Evolutionary conservation across 371 early-diverging fungal genomes (phyloP).

Genomic region (Rhizopus arrhizus): DNA sequence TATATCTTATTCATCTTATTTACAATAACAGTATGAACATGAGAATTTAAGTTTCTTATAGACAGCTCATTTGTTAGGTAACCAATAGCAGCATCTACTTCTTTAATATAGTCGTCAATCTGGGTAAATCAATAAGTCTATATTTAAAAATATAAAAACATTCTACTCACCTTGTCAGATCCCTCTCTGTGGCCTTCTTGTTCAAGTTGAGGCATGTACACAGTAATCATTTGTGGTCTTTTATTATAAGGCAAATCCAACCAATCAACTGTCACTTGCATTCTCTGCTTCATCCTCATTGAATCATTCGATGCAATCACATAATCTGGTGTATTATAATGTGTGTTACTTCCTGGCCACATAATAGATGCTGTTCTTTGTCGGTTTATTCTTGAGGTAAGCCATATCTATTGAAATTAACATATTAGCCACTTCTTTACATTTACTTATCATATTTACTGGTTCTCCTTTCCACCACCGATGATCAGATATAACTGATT

Average conservation of each 20-base stretch:
- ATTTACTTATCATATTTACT: constrained; percentile 34
- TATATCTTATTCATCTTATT: not conserved
- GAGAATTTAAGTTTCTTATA: constrained; percentile 58
- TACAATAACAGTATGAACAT: constrained; percentile 77
- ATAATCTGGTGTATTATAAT: constrained; percentile 66
- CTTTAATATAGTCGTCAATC: constrained; percentile 62
- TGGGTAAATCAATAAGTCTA: constrained; percentile 8
- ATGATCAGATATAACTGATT: constrained; percentile 52
- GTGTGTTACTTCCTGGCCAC: constrained; percentile 88
- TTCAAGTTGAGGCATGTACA: constrained; percentile 87
- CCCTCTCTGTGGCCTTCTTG: constrained; percentile 79
- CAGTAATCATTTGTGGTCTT: constrained; percentile 76
- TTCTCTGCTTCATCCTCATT: constrained; percentile 56
- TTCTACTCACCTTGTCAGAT: constrained; percentile 58
- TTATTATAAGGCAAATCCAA: constrained; percentile 68
- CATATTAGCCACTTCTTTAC: not conserved
- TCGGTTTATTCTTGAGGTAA: constrained; percentile 74
- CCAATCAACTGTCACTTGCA: constrained; percentile 76
- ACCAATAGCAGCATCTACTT: constrained; percentile 72
- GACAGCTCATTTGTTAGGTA: constrained; percentile 61
- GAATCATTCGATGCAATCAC: constrained; percentile 56
- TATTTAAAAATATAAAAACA: not conserved
- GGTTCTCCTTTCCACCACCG: constrained; percentile 94
- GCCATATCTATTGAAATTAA: constrained; percentile 76
- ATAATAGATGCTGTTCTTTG: constrained; percentile 73